Percentiles rank a stretch among this genome's conserved stretches.
Evolutionary conservation across 2,329 filamentous ascomycete species (phyloP).

Genomic region (Paramyrothecium sp.): DNA sequence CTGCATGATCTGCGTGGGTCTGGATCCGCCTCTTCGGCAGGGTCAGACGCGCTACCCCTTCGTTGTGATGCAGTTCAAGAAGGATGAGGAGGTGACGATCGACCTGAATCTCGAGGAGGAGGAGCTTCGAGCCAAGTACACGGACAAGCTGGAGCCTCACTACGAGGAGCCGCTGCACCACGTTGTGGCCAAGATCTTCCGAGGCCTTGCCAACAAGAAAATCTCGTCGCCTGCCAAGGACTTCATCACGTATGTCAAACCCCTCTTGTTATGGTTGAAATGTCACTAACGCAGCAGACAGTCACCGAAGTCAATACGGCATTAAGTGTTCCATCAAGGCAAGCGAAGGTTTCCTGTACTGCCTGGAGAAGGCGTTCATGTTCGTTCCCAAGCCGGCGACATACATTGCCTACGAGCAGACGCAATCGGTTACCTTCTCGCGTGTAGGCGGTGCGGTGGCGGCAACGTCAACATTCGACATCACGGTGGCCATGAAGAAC

Average conservation of each 20-base stretch:
- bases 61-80: conserved; percentile 98
- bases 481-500: conserved; percentile 86
- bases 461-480: conserved; percentile 93
- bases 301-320: conserved; percentile 88
- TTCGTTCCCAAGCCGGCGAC: conserved; percentile 98
- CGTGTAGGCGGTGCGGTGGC: conserved; percentile 93
- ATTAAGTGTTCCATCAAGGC: conserved; percentile 99
- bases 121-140: conserved; percentile 78
- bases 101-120: conserved; percentile 96
- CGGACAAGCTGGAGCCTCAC: conserved; percentile 81
- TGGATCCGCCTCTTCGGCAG: conserved; percentile 93
- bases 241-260: conserved; percentile 67
- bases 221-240: conserved; percentile 91
- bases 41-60: conserved; percentile 98
- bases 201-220: conserved; percentile 91
- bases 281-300: conserved; percentile 30
- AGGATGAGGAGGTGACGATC: conserved; percentile 94
- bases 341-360: conserved; percentile 96
- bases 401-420: conserved; percentile 94
- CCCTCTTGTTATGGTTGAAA: conserved; percentile 2
- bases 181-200: conserved; percentile 94
- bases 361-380: conserved; percentile 96
- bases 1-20: conserved; percentile 88
- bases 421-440: conserved; percentile 89
- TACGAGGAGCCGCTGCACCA: conserved; percentile 94